These are phyloP conservation scores for Globisporangium paddicum DNA, from an alignment of 352 stramenopile genomes.

Conservation along the genomic window DNA sequence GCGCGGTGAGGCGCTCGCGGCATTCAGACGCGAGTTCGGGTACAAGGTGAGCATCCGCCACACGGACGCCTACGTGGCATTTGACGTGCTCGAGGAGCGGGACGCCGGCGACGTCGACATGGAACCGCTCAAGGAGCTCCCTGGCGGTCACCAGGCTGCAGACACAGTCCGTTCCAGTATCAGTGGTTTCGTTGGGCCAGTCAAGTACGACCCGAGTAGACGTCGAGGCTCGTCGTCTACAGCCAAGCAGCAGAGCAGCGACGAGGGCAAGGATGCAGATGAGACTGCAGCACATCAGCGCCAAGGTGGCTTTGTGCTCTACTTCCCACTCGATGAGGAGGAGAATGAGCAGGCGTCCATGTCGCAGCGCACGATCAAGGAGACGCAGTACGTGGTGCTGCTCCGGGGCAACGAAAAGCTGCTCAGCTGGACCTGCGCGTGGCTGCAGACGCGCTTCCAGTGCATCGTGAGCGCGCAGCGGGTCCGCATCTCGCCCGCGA, in stretches of 20 bases:
- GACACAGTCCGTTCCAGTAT: background rate
- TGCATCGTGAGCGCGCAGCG: conserved; percentile 49
- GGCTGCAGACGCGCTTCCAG: conserved; percentile 71
- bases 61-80: conserved; percentile 43
- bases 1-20: conserved; percentile 36
- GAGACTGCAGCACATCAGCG: background rate
- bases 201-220: background rate
- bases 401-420: conserved; percentile 53
- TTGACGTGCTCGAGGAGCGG: conserved; percentile 52
- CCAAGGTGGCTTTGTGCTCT: conserved; percentile 51
- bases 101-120: conserved; percentile 12
- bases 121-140: background rate
- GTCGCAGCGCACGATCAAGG: conserved; percentile 27
- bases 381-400: conserved; percentile 53
- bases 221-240: background rate
- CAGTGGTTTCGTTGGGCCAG: conserved; percentile 1
- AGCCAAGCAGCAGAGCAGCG: background rate
- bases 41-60: conserved; percentile 64
- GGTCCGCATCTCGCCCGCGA: conserved; percentile 42
- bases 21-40: conserved; percentile 46
- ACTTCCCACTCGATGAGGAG: conserved; percentile 44
- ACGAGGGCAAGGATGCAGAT: conserved; percentile 1
- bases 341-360: conserved; percentile 10
- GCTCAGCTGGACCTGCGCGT: conserved; percentile 44
- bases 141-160: background rate